Percentiles rank a stretch among this genome's conserved stretches.
Evolutionary conservation across 176 grass and related monocot species (phyloP).

Genomic region (Carex myosuroides): DNA sequence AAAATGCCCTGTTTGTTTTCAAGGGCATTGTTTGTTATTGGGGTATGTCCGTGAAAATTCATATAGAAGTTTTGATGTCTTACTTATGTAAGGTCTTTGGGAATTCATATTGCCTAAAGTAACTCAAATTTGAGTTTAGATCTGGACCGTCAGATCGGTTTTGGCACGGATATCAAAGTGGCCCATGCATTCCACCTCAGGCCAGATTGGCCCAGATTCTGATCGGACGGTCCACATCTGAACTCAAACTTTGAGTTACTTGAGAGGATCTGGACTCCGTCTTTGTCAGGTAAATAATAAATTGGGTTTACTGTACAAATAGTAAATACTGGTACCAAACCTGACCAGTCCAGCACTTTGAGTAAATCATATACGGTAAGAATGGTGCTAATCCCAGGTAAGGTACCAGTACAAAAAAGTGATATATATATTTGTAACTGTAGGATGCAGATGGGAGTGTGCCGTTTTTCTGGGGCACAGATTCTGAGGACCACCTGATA

Average conservation of each 20-base stretch:
- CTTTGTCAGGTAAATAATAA: neutral
- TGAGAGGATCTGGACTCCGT: neutral
- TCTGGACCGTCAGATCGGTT: no score
- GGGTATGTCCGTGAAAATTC: neutral
- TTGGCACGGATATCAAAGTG: no score
- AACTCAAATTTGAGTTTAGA: no score
- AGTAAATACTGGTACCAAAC: neutral
- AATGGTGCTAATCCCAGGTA: neutral
- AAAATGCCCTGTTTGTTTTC: neutral
- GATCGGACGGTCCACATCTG: no score
- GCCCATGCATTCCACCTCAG: no score
- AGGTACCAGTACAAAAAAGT: no score
- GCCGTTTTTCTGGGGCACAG: slow-evolving; percentile 77
- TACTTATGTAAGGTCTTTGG: neutral
- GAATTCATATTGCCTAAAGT: no score
- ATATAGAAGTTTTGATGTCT: neutral
- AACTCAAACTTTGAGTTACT: no score
- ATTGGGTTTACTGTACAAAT: neutral
- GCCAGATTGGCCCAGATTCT: no score
- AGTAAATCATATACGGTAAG: neutral
- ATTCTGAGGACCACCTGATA: slow-evolving; percentile 56
- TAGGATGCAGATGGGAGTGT: slow-evolving; percentile 60
- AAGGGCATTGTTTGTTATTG: neutral
- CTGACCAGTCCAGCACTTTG: neutral
- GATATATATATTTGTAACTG: neutral